These are phyloP conservation scores for Roridomyces roridus DNA, from an alignment of 768 basidiomycete species.

Conservation along the genomic window DNA sequence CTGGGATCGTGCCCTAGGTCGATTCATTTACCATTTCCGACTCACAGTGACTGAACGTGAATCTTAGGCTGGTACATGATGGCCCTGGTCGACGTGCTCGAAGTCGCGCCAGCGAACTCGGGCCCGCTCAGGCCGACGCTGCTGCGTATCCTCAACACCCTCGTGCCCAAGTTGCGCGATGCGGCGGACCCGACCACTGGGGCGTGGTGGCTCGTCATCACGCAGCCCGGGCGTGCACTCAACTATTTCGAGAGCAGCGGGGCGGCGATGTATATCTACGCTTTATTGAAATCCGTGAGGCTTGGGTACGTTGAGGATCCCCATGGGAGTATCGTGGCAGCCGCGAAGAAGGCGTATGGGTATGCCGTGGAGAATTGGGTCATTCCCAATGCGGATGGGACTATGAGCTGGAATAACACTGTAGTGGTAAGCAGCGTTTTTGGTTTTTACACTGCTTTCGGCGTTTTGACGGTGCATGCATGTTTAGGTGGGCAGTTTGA, in stretches of 20 bases:
- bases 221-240: constrained; percentile 47
- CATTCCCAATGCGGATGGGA: constrained; percentile 46
- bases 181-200: constrained; percentile 47
- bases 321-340: constrained; percentile 44
- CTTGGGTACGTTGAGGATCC: constrained; percentile 44
- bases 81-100: constrained; percentile 54
- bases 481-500: constrained; percentile 48
- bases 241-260: constrained; percentile 61
- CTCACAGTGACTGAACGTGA: not conserved
- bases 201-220: constrained; percentile 59
- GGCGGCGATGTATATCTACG: constrained; percentile 52
- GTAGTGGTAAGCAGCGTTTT: constrained; percentile 42
- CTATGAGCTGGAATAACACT: constrained; percentile 52
- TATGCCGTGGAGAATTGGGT: constrained; percentile 50
- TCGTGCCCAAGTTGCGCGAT: constrained; percentile 42
- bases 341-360: constrained; percentile 47
- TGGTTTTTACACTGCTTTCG: not conserved
- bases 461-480: not conserved
- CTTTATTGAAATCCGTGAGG: constrained; percentile 51
- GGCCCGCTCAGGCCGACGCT: constrained; percentile 36
- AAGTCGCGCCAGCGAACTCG: constrained; percentile 38
- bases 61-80: constrained; percentile 44
- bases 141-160: constrained; percentile 38
- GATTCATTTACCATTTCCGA: not conserved
- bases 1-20: constrained; percentile 55